Evolutionary conservation across 176 grass and related monocot species (phyloP), one percentile per base, ranked within the genome.

Genomic region (Paspalum vaginatum): DNA sequence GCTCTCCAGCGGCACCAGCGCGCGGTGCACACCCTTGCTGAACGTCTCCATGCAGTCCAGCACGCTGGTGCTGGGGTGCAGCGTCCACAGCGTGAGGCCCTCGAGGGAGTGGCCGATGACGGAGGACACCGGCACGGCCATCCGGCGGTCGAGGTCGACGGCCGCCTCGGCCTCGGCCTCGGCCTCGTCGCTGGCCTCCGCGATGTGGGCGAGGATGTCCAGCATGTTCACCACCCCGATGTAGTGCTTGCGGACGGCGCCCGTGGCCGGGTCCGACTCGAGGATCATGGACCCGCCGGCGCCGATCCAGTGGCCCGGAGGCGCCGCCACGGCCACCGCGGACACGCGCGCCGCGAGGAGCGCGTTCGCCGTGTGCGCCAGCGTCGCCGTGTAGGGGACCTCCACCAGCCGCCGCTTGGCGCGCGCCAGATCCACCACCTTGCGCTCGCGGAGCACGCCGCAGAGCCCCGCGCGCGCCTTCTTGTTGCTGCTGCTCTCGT

Each of bases 181-280:
- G 22, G 27, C 78, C 8, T 74, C 78, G 24, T 77, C 82, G 62
- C 70, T 69, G 14, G 40, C 57, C 39, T 92, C 87, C 4, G 91
- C 85, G 60, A 97, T 90, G 83, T 97, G 87, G 21, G 81, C 83
- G 71, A 97, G 81, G 64, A 97, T 74, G 74, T 94, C 91, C 75
- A 97, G 85, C 91, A 97, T 92, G 66, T 86, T 97, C n/a, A 97
- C 85, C 87, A 92, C 88, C 65, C 94, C 94, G 77, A 97, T 94
- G 82, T 97, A 97, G 85, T 97, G 94, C 91, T 97, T 97, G 79
- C 89, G 87, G 4, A 93, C 87, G 71, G 72, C 89, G 69, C 94
- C 94, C 18, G 91, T 97, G 70, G 62, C 89, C 6, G 78, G 89
- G 79, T 97, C 94, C 50, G 89, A 94, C 85, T 97, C 94, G 56